A percentile compares a stretch with the other conserved stretches of the same genome.
These are phyloP conservation scores for Cryptosporidium sp. DNA, from an alignment of 169 alveolate genomes.

Conservation along the genomic window DNA sequence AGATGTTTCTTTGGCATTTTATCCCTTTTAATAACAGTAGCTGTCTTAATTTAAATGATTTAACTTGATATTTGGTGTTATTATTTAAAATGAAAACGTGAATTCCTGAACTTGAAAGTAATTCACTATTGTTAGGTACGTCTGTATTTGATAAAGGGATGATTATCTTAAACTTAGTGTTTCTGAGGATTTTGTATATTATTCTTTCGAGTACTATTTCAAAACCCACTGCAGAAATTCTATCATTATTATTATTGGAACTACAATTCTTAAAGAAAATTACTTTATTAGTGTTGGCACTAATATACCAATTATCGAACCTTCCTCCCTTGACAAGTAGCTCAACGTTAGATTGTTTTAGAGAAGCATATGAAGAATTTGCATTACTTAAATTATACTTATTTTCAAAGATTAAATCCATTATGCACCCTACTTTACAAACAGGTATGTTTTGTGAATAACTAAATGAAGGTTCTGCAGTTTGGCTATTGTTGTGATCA, in stretches of 20 bases:
- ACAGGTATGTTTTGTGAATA: neutral
- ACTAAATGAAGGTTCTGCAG: neutral
- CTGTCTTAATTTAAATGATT: constrained; percentile 56
- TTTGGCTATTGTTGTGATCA: constrained; percentile 28
- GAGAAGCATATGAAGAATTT: neutral
- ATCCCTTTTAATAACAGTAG: constrained; percentile 50
- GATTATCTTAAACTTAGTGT: constrained; percentile 2
- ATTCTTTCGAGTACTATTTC: constrained; percentile 53
- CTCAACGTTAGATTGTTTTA: constrained; percentile 24
- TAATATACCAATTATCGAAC: constrained; percentile 60
- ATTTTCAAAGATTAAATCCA: constrained; percentile 39
- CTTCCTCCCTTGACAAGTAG: constrained; percentile 69
- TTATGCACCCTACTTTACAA: constrained; percentile 64
- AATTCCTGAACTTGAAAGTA: neutral
- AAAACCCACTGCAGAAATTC: constrained; percentile 62
- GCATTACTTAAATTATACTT: neutral
- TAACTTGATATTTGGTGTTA: constrained; percentile 32
- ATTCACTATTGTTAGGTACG: neutral
- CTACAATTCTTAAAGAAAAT: constrained; percentile 15
- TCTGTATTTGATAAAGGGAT: neutral
- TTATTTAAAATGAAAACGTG: constrained; percentile 45
- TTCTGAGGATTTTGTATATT: constrained; percentile 7
- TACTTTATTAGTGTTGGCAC: constrained; percentile 14
- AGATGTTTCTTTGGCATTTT: constrained; percentile 56
- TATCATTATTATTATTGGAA: constrained; percentile 6